These are phyloP conservation scores for Brettanomyces custersianus DNA, from an alignment of 805 yeast species.

Conservation along the genomic window DNA sequence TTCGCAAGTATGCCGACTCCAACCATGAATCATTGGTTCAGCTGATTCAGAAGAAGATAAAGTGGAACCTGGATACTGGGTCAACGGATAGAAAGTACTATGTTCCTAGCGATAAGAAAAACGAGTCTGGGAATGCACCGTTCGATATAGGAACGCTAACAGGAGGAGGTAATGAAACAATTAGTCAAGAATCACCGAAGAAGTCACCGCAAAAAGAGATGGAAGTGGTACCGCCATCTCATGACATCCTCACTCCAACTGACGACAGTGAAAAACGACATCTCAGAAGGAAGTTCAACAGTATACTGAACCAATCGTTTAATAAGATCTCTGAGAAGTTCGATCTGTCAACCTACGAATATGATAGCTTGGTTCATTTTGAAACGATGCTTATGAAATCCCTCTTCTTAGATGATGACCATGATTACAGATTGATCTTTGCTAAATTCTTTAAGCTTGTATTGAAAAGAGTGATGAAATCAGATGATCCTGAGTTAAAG, in stretches of 20 bases:
- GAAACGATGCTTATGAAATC: constrained; percentile 27
- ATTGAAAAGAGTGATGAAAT: constrained; percentile 23
- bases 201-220: constrained; percentile 1
- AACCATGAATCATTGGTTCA: constrained; percentile 25
- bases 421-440: constrained; percentile 21
- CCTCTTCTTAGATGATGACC: constrained; percentile 17
- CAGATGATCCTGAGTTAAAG: constrained; percentile 18
- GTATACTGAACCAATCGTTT: constrained; percentile 33
- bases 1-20: constrained; percentile 30
- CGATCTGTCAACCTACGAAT: constrained; percentile 46
- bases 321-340: constrained; percentile 37
- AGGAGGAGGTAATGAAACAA: not conserved
- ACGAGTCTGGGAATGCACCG: not conserved
- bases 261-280: constrained; percentile 6
- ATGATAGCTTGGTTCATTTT: constrained; percentile 33
- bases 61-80: constrained; percentile 32
- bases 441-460: constrained; percentile 22
- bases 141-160: constrained; percentile 12
- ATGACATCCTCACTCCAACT: constrained; percentile 4
- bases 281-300: constrained; percentile 22
- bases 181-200: not conserved
- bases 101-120: constrained; percentile 23
- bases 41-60: constrained; percentile 34
- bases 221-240: constrained; percentile 15
- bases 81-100: constrained; percentile 21